phyloP scores from a whole-genome alignment of 2,329 filamentous ascomycete genomes.

The Colletotrichum sojae region DNA sequence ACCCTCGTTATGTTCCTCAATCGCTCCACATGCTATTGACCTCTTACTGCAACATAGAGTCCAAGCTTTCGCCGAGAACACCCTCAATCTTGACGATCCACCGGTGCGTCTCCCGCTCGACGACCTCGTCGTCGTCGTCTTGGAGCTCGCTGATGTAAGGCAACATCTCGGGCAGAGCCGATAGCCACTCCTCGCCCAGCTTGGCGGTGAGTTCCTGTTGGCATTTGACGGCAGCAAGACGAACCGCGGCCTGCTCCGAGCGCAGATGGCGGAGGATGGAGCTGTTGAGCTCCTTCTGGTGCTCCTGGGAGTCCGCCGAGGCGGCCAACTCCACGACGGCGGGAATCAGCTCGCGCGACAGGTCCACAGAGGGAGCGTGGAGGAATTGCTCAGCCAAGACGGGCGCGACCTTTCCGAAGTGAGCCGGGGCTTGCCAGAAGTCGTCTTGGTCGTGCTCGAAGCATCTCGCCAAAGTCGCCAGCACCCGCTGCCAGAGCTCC shows the following conservation, averaged over 20 bases:
- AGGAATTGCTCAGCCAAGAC: slow-evolving; percentile 79
- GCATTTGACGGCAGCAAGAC: slow-evolving; percentile 85
- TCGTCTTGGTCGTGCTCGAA: slow-evolving; percentile 94
- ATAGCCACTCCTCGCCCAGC: slow-evolving; percentile 94
- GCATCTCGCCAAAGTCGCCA: slow-evolving; percentile 79
- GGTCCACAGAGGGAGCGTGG: slow-evolving; percentile 59
- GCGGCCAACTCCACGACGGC: slow-evolving; percentile 84
- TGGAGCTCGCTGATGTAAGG: slow-evolving; percentile 95
- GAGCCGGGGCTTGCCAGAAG: slow-evolving; percentile 94
- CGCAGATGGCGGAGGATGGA: slow-evolving; percentile 84
- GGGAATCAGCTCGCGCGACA: slow-evolving; percentile 73
- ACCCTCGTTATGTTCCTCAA: not conserved
- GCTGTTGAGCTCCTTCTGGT: slow-evolving; percentile 91
- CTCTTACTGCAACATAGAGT: slow-evolving; percentile 87
- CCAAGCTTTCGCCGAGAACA: slow-evolving; percentile 89
- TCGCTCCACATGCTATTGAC: not conserved
- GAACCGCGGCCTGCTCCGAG: slow-evolving; percentile 77
- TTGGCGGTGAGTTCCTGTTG: slow-evolving; percentile 84
- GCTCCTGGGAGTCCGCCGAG: slow-evolving; percentile 86
- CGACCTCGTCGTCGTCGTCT: slow-evolving; percentile 95
- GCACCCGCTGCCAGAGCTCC: slow-evolving; percentile 77
- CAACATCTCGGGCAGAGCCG: slow-evolving; percentile 93
- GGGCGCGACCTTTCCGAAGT: slow-evolving; percentile 81
- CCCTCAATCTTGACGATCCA: slow-evolving; percentile 95
- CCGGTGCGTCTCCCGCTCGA: slow-evolving; percentile 88